Conservation (phyloP, 2,329 filamentous ascomycete genomes). For the Periconia sp. region DNA sequence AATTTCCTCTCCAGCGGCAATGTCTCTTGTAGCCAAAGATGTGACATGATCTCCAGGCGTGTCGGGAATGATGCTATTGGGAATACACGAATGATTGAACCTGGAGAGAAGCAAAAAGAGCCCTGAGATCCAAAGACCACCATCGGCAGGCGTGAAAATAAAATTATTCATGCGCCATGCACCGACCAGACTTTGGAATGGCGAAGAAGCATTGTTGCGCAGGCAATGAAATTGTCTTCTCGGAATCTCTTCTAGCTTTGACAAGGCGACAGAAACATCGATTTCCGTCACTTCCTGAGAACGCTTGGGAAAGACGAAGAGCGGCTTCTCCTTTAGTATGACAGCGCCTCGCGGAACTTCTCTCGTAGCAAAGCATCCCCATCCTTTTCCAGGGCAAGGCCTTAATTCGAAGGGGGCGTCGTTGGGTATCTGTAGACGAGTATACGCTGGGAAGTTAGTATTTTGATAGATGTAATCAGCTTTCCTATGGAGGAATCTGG, state of each 20-base stretch:
- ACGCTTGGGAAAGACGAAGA: constrained; percentile 13
- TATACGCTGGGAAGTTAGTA: constrained; percentile 7
- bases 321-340: constrained; percentile 11
- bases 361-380: constrained; percentile 13
- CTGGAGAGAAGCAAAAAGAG: constrained; percentile 10
- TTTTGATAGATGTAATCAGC: background rate
- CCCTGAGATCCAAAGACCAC: too few species aligned
- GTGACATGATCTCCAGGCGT: background rate
- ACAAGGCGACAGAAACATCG: constrained; percentile 7
- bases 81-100: constrained; percentile 14
- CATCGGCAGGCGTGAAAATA: background rate
- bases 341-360: constrained; percentile 3
- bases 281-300: constrained; percentile 9
- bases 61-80: constrained; percentile 8
- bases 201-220: background rate
- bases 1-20: constrained; percentile 12
- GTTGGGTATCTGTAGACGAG: constrained; percentile 5
- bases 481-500: background rate
- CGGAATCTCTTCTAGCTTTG: background rate
- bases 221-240: background rate
- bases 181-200: background rate
- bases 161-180: background rate
- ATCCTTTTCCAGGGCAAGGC: constrained; percentile 13
- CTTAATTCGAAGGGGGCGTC: constrained; percentile 7
- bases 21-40: constrained; percentile 8